A percentile compares a stretch with the other conserved stretches of the same genome.
Evolutionary conservation across 106 monocot species (phyloP).

Genomic region (Hemerocallis citrina): DNA sequence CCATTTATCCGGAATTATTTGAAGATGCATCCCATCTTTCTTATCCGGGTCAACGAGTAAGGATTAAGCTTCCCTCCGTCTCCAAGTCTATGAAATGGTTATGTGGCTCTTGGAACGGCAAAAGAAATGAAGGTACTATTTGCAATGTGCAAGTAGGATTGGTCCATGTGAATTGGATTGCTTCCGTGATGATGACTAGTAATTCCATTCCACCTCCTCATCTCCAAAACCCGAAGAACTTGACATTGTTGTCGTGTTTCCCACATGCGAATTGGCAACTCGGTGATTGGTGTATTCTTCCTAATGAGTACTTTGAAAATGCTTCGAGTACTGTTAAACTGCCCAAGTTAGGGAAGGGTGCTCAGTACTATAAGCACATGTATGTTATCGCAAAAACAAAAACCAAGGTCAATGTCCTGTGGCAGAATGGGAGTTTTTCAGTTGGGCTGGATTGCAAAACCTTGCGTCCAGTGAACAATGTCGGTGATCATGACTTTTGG

Average conservation of each 20-base stretch:
- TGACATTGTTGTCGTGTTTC: conserved; percentile 69
- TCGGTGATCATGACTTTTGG: conserved; percentile 95
- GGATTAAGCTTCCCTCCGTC: conserved; percentile 28
- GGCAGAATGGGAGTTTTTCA: conserved; percentile 72
- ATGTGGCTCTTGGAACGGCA: conserved; percentile 50
- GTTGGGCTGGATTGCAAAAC: conserved; percentile 41
- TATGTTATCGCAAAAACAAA: conserved; percentile 63
- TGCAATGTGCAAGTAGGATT: conserved; percentile 54
- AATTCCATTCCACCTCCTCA: conserved; percentile 13
- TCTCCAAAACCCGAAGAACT: conserved; percentile 47
- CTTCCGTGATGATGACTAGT: conserved; percentile 36
- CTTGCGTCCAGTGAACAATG: conserved; percentile 52
- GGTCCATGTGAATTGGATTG: conserved; percentile 75
- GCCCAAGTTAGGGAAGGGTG: conserved; percentile 14
- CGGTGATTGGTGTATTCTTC: conserved; percentile 87
- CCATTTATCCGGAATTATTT: conserved; percentile 26
- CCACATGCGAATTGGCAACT: conserved; percentile 79
- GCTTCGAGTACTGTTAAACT: conserved; percentile 7
- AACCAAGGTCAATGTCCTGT: conserved; percentile 63
- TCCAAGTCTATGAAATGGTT: conserved; percentile 54
- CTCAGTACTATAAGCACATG: conserved; percentile 15
- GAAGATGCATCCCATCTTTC: conserved; percentile 55
- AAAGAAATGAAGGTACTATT: conserved; percentile 52
- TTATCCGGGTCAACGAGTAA: conserved; percentile 70
- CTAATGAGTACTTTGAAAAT: conserved; percentile 21